Evolutionary conservation across 331 rosid genomes (phyloP).

Genomic region (Stylosanthes scabra): DNA sequence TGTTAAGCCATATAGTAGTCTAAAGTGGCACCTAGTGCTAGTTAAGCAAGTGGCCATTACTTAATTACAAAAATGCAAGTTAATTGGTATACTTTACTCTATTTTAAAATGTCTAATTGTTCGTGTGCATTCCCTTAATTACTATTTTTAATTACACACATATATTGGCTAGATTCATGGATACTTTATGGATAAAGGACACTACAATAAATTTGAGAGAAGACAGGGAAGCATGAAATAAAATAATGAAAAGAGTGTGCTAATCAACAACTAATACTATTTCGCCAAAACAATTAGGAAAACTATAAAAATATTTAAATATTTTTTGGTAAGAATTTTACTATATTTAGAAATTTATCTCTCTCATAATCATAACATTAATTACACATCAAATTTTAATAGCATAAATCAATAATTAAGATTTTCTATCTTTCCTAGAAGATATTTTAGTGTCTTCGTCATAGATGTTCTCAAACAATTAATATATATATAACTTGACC

Average conservation of each 20-base stretch:
- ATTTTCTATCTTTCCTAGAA: too few species aligned
- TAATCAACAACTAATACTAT: too few species aligned
- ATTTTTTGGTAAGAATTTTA: too few species aligned
- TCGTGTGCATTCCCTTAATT: neutral
- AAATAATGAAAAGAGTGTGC: neutral
- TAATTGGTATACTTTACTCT: neutral
- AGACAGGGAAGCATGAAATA: neutral
- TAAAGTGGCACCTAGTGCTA: constrained; percentile 2
- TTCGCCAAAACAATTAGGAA: too few species aligned
- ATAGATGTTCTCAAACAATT: too few species aligned
- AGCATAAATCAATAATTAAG: too few species aligned
- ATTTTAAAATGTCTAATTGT: constrained; percentile 6
- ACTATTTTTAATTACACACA: neutral
- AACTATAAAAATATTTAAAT: too few species aligned
- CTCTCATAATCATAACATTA: too few species aligned
- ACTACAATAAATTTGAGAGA: neutral
- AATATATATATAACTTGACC: neutral
- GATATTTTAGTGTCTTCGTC: too few species aligned
- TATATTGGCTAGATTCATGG: constrained; percentile 13
- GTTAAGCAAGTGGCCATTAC: neutral
- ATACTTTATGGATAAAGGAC: neutral
- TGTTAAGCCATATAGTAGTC: neutral
- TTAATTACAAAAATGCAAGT: neutral
- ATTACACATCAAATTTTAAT: too few species aligned
- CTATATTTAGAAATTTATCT: too few species aligned